Percentiles rank a stretch among this genome's conserved stretches.
Evolutionary conservation across 169 alveolate genomes (phyloP).

Genomic region (Plasmodium gaboni): DNA sequence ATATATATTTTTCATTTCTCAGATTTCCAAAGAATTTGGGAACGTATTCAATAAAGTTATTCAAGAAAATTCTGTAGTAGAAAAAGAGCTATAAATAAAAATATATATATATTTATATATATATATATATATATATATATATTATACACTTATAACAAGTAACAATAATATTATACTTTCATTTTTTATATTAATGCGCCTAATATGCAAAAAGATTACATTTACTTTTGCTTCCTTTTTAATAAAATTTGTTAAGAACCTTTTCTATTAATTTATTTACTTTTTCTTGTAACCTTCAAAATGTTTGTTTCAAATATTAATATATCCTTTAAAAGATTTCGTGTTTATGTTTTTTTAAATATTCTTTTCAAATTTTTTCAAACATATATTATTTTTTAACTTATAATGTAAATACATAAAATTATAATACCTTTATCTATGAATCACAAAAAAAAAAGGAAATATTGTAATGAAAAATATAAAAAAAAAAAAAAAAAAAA

Average conservation of each 20-base stretch:
- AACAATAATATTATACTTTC: no score
- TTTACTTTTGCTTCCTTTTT: no score
- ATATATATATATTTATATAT: no score
- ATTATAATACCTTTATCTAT: no score
- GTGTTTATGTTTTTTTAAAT: slow-evolving; percentile 1
- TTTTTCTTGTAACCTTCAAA: slow-evolving; percentile 43
- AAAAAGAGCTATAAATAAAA: slow-evolving; percentile 24
- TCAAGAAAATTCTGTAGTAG: slow-evolving; percentile 21
- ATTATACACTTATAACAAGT: no score
- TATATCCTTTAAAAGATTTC: slow-evolving; percentile 23
- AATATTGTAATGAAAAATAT: neutral
- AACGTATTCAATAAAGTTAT: slow-evolving; percentile 28
- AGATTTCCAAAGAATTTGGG: slow-evolving; percentile 33
- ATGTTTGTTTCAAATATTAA: slow-evolving; percentile 34
- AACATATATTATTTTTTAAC: neutral
- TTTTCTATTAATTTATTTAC: slow-evolving; percentile 10
- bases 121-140: no score
- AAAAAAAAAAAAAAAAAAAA: neutral
- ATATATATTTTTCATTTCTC: neutral
- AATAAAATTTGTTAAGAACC: no score
- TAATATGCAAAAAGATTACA: no score
- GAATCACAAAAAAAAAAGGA: neutral
- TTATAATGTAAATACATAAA: neutral
- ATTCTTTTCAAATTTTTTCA: slow-evolving; percentile 31
- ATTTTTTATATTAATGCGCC: no score